These are phyloP conservation scores for Trichothecium sympodiale DNA, from an alignment of 2,329 filamentous ascomycete species.

Conservation along the genomic window DNA sequence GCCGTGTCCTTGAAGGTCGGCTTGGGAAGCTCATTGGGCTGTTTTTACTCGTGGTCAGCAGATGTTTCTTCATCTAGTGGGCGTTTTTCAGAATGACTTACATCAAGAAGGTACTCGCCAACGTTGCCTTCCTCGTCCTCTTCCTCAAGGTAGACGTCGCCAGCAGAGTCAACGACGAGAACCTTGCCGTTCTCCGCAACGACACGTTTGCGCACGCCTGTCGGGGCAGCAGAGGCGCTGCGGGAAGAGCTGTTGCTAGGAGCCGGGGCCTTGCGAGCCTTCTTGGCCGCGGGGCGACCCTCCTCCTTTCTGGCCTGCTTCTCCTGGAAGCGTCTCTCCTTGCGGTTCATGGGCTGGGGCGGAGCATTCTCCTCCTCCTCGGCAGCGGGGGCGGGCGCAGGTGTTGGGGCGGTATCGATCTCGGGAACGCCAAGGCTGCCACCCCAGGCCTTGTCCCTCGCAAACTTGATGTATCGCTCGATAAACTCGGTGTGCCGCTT, in stretches of 20 bases:
- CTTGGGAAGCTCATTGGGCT: constrained; percentile 68
- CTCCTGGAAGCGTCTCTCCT: constrained; percentile 81
- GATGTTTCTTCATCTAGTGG: too few species aligned
- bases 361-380: constrained; percentile 34
- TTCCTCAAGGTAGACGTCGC: constrained; percentile 92
- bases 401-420: constrained; percentile 36
- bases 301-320: constrained; percentile 66
- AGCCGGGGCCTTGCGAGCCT: constrained; percentile 22
- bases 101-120: constrained; percentile 78
- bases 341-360: constrained; percentile 61
- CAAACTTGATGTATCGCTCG: constrained; percentile 82
- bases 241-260: constrained; percentile 12
- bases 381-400: constrained; percentile 31
- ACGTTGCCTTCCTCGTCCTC: constrained; percentile 76
- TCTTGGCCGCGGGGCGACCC: constrained; percentile 41
- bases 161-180: constrained; percentile 80
- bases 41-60: too few species aligned
- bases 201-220: constrained; percentile 75
- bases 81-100: too few species aligned
- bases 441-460: constrained; percentile 81
- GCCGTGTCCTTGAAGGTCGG: constrained; percentile 77
- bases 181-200: constrained; percentile 93
- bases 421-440: constrained; percentile 66
- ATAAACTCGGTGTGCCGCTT: constrained; percentile 87
- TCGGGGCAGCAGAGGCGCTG: constrained; percentile 48